Evolutionary conservation across 1,139 yeast genomes (phyloP).

Genomic region (Kodamaea suecica): DNA sequence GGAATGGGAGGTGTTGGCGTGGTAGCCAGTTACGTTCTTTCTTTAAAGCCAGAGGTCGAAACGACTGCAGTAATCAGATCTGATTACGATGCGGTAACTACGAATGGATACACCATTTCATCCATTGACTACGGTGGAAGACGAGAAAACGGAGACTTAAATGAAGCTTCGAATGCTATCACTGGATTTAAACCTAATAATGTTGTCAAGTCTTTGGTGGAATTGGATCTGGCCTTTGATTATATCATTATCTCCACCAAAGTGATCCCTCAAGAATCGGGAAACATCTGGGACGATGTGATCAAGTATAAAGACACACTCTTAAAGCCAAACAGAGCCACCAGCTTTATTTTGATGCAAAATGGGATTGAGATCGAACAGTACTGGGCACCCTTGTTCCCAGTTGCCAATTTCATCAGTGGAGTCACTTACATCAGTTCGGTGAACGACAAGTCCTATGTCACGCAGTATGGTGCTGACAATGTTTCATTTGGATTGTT

Average conservation of each 20-base stretch:
- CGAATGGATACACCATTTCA: conserved; percentile 29
- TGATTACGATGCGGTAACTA: conserved; percentile 26
- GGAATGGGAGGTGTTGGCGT: conserved; percentile 80
- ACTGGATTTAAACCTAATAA: conserved; percentile 25
- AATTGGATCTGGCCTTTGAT: conserved; percentile 31
- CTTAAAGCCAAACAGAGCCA: conserved; percentile 15
- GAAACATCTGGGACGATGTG: conserved; percentile 24
- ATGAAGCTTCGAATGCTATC: conserved; percentile 17
- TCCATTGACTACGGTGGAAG: conserved; percentile 26
- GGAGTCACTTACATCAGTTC: conserved; percentile 73
- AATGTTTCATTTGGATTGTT: conserved; percentile 55
- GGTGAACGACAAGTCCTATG: conserved; percentile 50
- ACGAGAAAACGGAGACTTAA: conserved; percentile 15
- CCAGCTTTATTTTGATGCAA: conserved; percentile 63
- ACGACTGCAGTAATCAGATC: conserved; percentile 33
- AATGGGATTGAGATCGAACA: conserved; percentile 68
- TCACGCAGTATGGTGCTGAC: conserved; percentile 55
- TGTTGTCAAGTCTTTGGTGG: conserved; percentile 23
- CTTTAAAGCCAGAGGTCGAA: conserved; percentile 35
- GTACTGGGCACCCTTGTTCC: conserved; percentile 55
- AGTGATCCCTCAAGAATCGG: conserved; percentile 24
- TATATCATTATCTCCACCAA: conserved; percentile 34
- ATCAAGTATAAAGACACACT: conserved; percentile 10
- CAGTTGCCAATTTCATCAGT: conserved; percentile 36
- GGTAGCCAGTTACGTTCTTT: conserved; percentile 60